Evolutionary conservation across 306 rosid genomes (phyloP), one percentile per base, ranked within the genome.

Genomic region (Citrullus mucosospermus): DNA sequence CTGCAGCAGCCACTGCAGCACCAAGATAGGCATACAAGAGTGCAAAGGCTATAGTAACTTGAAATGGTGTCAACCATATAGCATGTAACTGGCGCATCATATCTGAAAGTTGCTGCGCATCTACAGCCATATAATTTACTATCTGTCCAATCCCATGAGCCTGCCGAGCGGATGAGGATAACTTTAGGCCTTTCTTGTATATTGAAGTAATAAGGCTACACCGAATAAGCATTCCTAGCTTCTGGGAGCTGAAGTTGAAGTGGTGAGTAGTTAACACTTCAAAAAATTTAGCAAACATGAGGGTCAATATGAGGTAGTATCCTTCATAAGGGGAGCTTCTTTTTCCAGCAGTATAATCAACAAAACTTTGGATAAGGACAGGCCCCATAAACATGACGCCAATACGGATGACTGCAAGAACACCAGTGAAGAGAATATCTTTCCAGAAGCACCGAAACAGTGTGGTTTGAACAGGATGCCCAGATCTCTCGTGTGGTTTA

Each of bases 81-180:
- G 93, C 84, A 48, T 95, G 97, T 41, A 95, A 76, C 86, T 87
- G 97, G 25, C 88, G 83, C 96, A 95, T 95, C 98, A 95, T 95
- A 77, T 95, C 93, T 30, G 98, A 89, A 15, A 95, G 88, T 78
- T 92, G 98, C 38, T 92, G 98, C 0, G 93, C 82, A 87, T 95
- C 98, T 10, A 95, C 97, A 8, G 97, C 97, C 98, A 95, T 95
- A 86, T 95, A 92, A 83, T 95, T 95, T 79, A 95, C 98, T 48
- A 92, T 95, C 63, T 91, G 91, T 65, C 98, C 98, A 28, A 95
- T 87, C 38, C 98, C 98, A 67, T 95, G 98, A 41, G 86, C 89
- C 76, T 95, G 98, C 59, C 97, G 59, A 12, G 95, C 92, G 3
- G 98, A 91, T 78, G 96, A 79, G 1, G 98, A 65, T 74, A 95